A percentile compares a stretch with the other conserved stretches of the same genome.
phyloP scores from a whole-genome alignment of 768 basidiomycete species.

The Russula sp. region DNA sequence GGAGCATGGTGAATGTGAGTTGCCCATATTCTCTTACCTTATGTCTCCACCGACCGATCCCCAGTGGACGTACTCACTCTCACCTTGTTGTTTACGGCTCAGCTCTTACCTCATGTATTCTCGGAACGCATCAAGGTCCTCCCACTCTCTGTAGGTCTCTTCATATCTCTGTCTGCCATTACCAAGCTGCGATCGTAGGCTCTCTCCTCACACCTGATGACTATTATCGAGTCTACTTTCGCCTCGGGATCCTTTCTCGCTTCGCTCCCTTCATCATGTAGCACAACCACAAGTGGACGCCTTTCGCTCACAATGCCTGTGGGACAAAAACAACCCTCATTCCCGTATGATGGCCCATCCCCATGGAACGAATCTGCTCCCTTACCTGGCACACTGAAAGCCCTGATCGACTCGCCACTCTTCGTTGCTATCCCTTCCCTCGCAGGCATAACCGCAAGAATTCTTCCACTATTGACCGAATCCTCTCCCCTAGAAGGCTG shows the following conservation, averaged over 20 bases:
- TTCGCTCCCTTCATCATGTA: conserved; percentile 34
- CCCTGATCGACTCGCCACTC: conserved; percentile 23
- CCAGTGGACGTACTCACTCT: conserved; percentile 27
- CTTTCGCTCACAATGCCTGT: conserved; percentile 8
- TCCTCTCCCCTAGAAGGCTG: conserved; percentile 27
- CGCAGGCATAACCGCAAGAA: conserved; percentile 24
- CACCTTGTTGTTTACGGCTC: conserved; percentile 47
- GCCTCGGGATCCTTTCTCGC: conserved; percentile 50
- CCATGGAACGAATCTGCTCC: conserved; percentile 14
- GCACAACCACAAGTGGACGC: conserved; percentile 23
- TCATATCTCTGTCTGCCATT: conserved; percentile 12
- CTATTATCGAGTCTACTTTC: conserved; percentile 52
- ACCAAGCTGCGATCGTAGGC: conserved; percentile 27
- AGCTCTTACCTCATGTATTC: conserved; percentile 51
- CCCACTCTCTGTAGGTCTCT: conserved; percentile 43
- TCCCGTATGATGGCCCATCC: conserved; percentile 14
- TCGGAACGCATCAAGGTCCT: conserved; percentile 52
- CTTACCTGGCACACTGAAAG: conserved; percentile 21
- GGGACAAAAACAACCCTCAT: conserved; percentile 6
- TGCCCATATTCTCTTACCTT: background rate
- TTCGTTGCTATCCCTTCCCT: conserved; percentile 28
- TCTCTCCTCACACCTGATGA: conserved; percentile 33
- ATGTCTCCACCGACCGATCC: background rate
- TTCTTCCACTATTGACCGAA: conserved; percentile 28
- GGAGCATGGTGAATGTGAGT: conserved; percentile 36